These are phyloP conservation scores for Botryosphaeria dothidea DNA, from an alignment of 2,329 filamentous ascomycete genomes.

Conservation along the genomic window DNA sequence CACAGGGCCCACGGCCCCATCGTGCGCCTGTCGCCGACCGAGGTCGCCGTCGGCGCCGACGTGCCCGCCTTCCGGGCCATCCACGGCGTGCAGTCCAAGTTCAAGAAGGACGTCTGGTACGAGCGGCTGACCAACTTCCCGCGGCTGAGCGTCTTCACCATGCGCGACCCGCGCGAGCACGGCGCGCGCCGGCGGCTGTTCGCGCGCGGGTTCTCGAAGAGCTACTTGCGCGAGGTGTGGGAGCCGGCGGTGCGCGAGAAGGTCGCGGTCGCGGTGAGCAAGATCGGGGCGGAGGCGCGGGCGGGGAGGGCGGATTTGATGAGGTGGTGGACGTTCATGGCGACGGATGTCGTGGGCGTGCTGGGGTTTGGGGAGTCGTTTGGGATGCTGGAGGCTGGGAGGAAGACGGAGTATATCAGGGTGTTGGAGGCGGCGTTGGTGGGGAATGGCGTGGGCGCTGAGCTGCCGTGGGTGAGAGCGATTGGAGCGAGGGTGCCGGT, in stretches of 20 bases:
- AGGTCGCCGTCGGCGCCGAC: slow-evolving; percentile 32
- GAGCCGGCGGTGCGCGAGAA: slow-evolving; percentile 36
- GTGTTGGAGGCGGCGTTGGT: slow-evolving; percentile 30
- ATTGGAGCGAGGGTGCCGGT: slow-evolving; percentile 28
- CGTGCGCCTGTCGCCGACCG: slow-evolving; percentile 33
- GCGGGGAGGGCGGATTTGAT: slow-evolving; percentile 35
- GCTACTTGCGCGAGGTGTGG: slow-evolving; percentile 38
- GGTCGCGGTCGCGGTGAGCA: slow-evolving; percentile 32
- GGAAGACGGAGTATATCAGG: slow-evolving; percentile 31
- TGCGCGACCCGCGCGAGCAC: slow-evolving; percentile 39
- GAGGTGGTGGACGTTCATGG: slow-evolving; percentile 43
- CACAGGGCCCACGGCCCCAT: slow-evolving; percentile 36
- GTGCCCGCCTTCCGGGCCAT: slow-evolving; percentile 32
- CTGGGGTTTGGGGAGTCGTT: slow-evolving; percentile 44
- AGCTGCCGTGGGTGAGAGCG: slow-evolving; percentile 30
- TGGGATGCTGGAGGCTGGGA: slow-evolving; percentile 38
- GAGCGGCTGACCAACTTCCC: slow-evolving; percentile 26
- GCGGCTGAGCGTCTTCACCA: slow-evolving; percentile 38
- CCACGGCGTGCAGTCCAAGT: slow-evolving; percentile 32
- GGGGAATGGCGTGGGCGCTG: slow-evolving; percentile 33
- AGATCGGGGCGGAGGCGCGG: slow-evolving; percentile 29
- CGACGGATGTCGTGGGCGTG: slow-evolving; percentile 40
- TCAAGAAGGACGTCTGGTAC: slow-evolving; percentile 21
- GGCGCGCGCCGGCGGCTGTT: slow-evolving; percentile 38
- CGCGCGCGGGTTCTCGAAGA: slow-evolving; percentile 37